Evolutionary conservation across 495 filamentous ascomycete genomes (phyloP), one percentile per base, ranked within the genome.

Genomic region (Apiosordaria backusii): DNA sequence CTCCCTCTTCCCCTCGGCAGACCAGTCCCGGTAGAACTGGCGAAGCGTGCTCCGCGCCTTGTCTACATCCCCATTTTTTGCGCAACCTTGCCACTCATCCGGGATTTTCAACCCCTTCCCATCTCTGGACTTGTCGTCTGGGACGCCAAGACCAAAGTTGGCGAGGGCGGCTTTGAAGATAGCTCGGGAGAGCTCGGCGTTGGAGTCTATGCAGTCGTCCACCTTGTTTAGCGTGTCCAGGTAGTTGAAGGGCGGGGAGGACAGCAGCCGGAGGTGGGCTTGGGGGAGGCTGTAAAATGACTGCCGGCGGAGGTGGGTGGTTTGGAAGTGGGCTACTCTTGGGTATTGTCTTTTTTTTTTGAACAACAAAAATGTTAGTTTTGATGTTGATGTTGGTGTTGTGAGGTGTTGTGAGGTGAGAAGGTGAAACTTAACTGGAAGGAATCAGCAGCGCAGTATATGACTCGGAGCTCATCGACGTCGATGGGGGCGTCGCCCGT

Each of bases 21-120:
- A 92, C 95, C 95, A 99, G 75, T 99, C 95, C 5, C 95, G 90
- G 73, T 92, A 97, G 71, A 99, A 90, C 73, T 99, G 95, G 22
- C 92, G 84, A 60, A 99, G 81, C 6, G 92, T 97, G 61, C 90
- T 94, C 67, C 90, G 84, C 19, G 93, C 95, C 76, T 97, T 99
- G 70, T 95, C 92, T 58, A 96, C 70, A 74, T 97, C 93, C 3
- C 79, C 78, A 22, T 83, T 71, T 22, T 86, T 93, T 4, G 92
- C 86, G 40, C 81, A 78, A 15, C 84, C 86, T 61, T 82, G 79
- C 89, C 92, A 93, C 50, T 86, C 81, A 24, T 80, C 72, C 3
- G 75, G 72, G 19, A 80, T 69, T 10, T 29, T 70, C 27, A 70
- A 77, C 71, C 52, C 66, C 29, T 50, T 61, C 65, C 19, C 5